Evolutionary conservation across 2,329 filamentous ascomycete species (phyloP).

Genomic region (Exophiala dermatitidis): DNA sequence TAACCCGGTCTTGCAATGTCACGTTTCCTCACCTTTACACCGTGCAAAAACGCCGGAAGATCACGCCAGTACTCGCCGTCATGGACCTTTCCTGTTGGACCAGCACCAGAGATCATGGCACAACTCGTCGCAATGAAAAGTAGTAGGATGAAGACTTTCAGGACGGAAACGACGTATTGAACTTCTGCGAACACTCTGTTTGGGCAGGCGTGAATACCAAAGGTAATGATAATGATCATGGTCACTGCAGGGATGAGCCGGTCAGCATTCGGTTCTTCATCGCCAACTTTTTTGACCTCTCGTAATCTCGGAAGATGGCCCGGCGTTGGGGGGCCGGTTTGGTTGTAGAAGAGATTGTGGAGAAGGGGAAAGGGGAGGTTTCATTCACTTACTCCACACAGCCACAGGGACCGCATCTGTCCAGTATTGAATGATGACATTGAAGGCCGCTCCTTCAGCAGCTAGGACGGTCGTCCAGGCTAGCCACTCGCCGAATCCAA

Average conservation of each 20-base stretch:
- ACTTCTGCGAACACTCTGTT: conserved; percentile 4
- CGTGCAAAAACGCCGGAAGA: conserved; percentile 2
- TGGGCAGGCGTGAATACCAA: conserved; percentile 49
- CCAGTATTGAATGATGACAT: conserved; percentile 27
- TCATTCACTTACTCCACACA: conserved; percentile 1
- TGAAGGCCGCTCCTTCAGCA: conserved; percentile 27
- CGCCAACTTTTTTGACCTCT: too few relatives aligned
- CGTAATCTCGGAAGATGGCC: too few relatives aligned
- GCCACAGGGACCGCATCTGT: conserved; percentile 12
- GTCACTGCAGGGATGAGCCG: conserved; percentile 4
- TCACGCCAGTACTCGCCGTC: conserved; percentile 55
- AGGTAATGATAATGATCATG: conserved; percentile 13
- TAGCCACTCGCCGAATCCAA: conserved; percentile 26
- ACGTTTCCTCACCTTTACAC: not conserved
- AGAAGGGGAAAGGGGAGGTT: too few relatives aligned
- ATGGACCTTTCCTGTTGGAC: conserved; percentile 53
- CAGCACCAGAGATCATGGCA: conserved; percentile 9
- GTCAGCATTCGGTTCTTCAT: conserved; percentile 9
- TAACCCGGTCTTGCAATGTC: not conserved
- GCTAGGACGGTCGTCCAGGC: conserved; percentile 29
- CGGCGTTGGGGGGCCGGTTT: too few relatives aligned
- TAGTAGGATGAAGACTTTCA: conserved; percentile 3
- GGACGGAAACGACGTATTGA: conserved; percentile 2
- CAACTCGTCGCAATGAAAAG: not conserved
- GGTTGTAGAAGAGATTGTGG: too few relatives aligned